Base-by-base conservation (phyloP, 306 rosid species). In the Medicago lupulina region DNA sequence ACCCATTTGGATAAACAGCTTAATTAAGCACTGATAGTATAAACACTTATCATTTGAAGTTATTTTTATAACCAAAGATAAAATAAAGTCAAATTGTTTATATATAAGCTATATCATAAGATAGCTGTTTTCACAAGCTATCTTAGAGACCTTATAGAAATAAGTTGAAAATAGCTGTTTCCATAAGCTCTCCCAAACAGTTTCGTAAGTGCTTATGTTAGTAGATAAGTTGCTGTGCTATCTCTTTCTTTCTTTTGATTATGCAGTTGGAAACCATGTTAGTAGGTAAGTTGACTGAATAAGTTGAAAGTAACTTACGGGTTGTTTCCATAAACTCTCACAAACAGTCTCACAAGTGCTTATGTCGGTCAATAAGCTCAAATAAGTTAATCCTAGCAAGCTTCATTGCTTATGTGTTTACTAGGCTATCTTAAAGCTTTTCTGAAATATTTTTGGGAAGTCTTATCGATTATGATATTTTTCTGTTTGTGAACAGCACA, bases 401-500 rank as follows among this genome's bases (percentile, higher is more conserved):
- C 13, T 1, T 16, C 3, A 19, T 57, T 54, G 31, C 28, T 61
- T 44, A 59, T 13, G 65, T 58, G 34, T n/a, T 74, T 71, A 62
- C n/a, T 23, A 0, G 74, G 7, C 47, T 36, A 2, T 75, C 16
- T 57, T 25, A 23, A 47, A 70, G 67, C 43, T 51, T 67, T 76
- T n/a, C 25, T 34, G 41, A 41, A 61, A 15, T 15, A 61, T 15
- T 23, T 65, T 83, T 50, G 76, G 54, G 79, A 39, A 70, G 77
- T 66, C 21, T 66, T 43, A 13, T 38, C 8, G n/a, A 10, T 49
- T 60, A 39, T 15, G 18, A 16, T 62, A 14, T 67, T 43, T 76
- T 76, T 25, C 9, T 72, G 13, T 82, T 76, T 39, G 39, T 77
- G 76, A 82, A 40, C 91, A 96, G 99, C 93, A 92, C 51, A 85